A percentile compares a stretch with the other conserved stretches of the same genome.
These are phyloP conservation scores for Debaryomyces tyrocola DNA, from an alignment of 805 yeast genomes.

Conservation along the genomic window DNA sequence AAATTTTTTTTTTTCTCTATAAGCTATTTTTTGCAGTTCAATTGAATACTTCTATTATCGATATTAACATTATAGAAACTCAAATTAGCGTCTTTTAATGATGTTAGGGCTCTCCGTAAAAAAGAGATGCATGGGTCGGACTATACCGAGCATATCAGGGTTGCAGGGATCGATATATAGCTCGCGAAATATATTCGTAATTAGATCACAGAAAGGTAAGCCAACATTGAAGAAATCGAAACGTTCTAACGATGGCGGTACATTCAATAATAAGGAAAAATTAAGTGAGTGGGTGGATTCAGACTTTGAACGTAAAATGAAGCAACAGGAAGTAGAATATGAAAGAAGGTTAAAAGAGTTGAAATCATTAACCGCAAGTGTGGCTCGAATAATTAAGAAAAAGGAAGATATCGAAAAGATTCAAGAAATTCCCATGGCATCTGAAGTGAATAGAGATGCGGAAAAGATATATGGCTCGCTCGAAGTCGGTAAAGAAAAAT, in stretches of 20 bases:
- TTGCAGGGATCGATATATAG: not conserved
- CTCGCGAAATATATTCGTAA: slow-evolving; percentile 9
- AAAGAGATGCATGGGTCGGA: not conserved
- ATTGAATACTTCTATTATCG: no score
- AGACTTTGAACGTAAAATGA: slow-evolving; percentile 19
- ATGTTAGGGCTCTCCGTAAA: slow-evolving; percentile 1
- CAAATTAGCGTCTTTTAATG: not conserved
- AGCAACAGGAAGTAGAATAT: slow-evolving; percentile 22
- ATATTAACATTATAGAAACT: no score
- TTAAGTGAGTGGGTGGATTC: slow-evolving; percentile 17
- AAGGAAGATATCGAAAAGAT: slow-evolving; percentile 15
- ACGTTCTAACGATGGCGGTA: not conserved
- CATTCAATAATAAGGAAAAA: not conserved
- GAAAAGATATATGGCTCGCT: slow-evolving; percentile 13
- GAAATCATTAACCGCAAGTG: slow-evolving; percentile 28
- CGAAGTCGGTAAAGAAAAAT: not conserved
- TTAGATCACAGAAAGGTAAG: slow-evolving; percentile 7
- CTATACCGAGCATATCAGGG: not conserved
- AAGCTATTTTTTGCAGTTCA: not conserved
- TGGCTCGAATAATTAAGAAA: slow-evolving; percentile 20
- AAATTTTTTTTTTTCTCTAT: not conserved
- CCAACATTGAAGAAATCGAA: slow-evolving; percentile 2
- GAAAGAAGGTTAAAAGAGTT: slow-evolving; percentile 26
- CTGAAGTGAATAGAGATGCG: slow-evolving; percentile 11
- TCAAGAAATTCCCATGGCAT: slow-evolving; percentile 16